These are phyloP conservation scores for Cryptococcus neoformans DNA, from an alignment of 1,284 basidiomycete genomes.

Conservation along the genomic window DNA sequence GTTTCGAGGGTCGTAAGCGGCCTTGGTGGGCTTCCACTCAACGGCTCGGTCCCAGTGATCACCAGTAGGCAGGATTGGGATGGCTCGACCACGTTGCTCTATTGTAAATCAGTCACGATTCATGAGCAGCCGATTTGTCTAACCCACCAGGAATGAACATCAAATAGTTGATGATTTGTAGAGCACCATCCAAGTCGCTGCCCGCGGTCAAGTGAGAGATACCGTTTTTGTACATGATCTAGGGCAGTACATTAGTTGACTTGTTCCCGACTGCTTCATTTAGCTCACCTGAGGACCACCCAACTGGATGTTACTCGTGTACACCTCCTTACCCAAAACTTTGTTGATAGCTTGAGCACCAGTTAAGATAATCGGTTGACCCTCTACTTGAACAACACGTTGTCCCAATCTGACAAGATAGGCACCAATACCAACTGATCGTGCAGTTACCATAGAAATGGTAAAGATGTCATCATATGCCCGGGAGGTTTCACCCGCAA, in stretches of 20 bases:
- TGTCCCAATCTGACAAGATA: conserved; percentile 98
- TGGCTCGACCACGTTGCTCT: conserved; percentile 64
- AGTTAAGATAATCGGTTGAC: conserved; percentile 98
- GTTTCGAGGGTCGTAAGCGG: conserved; percentile 95
- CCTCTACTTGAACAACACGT: conserved; percentile 97
- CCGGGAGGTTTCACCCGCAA: conserved; percentile 96
- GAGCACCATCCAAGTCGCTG: conserved; percentile 92
- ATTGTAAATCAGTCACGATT: background rate
- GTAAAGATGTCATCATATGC: conserved; percentile 99
- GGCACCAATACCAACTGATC: conserved; percentile 98
- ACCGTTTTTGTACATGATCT: conserved; percentile 99
- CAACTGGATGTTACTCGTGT: conserved; percentile 97
- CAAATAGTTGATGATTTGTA: conserved; percentile 91
- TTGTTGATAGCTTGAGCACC: conserved; percentile 98
- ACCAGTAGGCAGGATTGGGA: conserved; percentile 67
- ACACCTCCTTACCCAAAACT: conserved; percentile 97
- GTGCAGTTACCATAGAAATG: conserved; percentile 96
- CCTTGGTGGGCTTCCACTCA: conserved; percentile 85
- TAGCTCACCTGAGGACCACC: conserved; percentile 76
- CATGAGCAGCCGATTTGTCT: background rate
- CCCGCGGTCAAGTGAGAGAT: conserved; percentile 93
- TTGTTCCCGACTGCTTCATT: background rate
- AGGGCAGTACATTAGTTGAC: conserved; percentile 7
- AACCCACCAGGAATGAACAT: conserved; percentile 75
- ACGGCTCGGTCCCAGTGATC: conserved; percentile 94